Conservation (phyloP, 352 stramenopile genomes). For the Pythium graminicola region DNA sequence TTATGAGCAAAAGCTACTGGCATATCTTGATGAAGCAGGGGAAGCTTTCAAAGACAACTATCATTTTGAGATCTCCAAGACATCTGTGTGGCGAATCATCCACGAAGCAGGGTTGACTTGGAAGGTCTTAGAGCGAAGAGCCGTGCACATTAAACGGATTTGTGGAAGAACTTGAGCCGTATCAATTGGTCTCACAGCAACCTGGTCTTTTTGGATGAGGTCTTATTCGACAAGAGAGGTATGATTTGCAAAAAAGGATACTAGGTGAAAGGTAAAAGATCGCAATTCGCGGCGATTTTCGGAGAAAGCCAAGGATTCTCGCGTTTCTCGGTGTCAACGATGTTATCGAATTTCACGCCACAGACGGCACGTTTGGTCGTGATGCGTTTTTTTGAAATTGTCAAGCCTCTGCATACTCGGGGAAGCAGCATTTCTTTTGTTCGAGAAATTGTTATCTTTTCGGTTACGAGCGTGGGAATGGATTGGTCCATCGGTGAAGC, state of each 20-base stretch:
- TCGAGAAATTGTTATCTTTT: no score
- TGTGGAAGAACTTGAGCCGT: conserved; percentile 19
- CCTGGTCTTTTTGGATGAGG: conserved; percentile 20
- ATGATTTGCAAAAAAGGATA: conserved; percentile 29
- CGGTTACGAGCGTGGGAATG: no score
- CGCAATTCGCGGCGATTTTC: conserved; percentile 21
- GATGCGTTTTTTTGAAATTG: no score
- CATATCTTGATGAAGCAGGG: conserved; percentile 11
- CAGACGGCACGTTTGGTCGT: conserved; percentile 26
- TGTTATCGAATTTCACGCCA: conserved; percentile 28
- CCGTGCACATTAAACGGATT: conserved; percentile 28
- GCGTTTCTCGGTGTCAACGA: conserved; percentile 14
- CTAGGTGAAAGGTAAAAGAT: conserved; percentile 23
- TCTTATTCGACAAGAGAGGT: conserved; percentile 28
- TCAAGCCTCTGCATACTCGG: no score
- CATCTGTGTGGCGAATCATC: conserved; percentile 11
- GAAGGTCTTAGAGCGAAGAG: conserved; percentile 25
- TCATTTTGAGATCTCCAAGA: not conserved
- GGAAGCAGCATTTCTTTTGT: no score
- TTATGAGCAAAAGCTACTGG: conserved; percentile 1
- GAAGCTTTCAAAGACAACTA: not conserved
- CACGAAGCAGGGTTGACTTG: conserved; percentile 19
- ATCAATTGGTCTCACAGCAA: conserved; percentile 16
- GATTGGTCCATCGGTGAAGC: no score
- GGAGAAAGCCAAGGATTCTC: conserved; percentile 19